Conservation (phyloP, 2,329 filamentous ascomycete species). For the Cercospora sp. region DNA sequence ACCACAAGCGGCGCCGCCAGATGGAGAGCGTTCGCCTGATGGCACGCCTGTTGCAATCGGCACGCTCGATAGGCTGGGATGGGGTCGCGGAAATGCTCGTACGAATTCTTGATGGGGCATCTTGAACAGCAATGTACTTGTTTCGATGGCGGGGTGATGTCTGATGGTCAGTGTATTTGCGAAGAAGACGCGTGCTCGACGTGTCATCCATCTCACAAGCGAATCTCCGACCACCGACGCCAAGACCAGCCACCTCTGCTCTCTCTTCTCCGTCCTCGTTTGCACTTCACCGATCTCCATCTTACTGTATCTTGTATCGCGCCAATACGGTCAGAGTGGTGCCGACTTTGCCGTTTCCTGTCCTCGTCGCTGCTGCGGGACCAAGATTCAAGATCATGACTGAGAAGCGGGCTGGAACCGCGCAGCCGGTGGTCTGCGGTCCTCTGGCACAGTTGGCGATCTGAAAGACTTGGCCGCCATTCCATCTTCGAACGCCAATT, state of each 20-base stretch:
- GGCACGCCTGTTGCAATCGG: background rate
- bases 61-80: background rate
- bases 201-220: background rate
- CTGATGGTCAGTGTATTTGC: background rate
- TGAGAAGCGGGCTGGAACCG: too few relatives aligned
- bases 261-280: background rate
- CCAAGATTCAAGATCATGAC: too few relatives aligned
- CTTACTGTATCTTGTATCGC: too few relatives aligned
- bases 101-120: background rate
- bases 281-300: background rate
- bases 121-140: background rate
- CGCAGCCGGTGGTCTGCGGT: background rate
- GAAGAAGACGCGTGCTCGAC: background rate
- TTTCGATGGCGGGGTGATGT: background rate
- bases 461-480: background rate
- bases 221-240: background rate
- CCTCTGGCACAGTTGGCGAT: background rate
- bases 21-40: background rate
- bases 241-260: background rate
- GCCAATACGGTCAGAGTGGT: background rate
- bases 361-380: background rate
- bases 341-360: background rate
- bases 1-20: background rate
- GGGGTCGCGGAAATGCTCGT: background rate
- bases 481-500: background rate